phyloP scores from a whole-genome alignment of 2,329 filamentous ascomycete species.

The Capronia coronata region DNA sequence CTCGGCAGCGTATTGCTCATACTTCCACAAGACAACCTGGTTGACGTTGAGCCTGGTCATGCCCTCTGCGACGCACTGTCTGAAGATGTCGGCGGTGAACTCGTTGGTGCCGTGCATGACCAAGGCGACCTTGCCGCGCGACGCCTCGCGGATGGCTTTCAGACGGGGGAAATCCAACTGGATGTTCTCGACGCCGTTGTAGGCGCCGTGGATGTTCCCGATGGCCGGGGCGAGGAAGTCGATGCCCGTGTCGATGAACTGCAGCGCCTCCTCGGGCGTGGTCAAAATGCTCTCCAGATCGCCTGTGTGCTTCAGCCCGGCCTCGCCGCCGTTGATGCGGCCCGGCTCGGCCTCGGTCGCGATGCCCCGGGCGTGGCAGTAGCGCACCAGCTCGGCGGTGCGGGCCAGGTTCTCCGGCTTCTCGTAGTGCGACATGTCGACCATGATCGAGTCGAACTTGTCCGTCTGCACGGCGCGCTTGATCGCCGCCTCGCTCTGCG shows the following conservation, averaged over 20 bases:
- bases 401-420: conserved; percentile 62
- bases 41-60: conserved; percentile 56
- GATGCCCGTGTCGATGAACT: conserved; percentile 65
- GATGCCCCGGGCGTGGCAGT: conserved; percentile 60
- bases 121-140: conserved; percentile 45
- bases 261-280: conserved; percentile 60
- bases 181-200: conserved; percentile 42
- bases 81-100: conserved; percentile 50
- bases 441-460: conserved; percentile 63
- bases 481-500: conserved; percentile 58
- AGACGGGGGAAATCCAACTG: conserved; percentile 38
- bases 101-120: conserved; percentile 56
- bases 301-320: conserved; percentile 63
- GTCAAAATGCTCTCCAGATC: conserved; percentile 60
- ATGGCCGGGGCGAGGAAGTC: conserved; percentile 69
- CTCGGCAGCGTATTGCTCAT: conserved; percentile 45
- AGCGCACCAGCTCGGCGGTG: conserved; percentile 56
- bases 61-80: conserved; percentile 49
- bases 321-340: conserved; percentile 66
- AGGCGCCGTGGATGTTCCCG: conserved; percentile 69
- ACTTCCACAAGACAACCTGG: conserved; percentile 45
- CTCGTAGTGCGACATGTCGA: conserved; percentile 69
- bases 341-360: conserved; percentile 66
- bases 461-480: conserved; percentile 55
- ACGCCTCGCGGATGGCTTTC: conserved; percentile 44